Conservation (phyloP, 2,329 filamentous ascomycete species). For the Beauveria sp. region DNA sequence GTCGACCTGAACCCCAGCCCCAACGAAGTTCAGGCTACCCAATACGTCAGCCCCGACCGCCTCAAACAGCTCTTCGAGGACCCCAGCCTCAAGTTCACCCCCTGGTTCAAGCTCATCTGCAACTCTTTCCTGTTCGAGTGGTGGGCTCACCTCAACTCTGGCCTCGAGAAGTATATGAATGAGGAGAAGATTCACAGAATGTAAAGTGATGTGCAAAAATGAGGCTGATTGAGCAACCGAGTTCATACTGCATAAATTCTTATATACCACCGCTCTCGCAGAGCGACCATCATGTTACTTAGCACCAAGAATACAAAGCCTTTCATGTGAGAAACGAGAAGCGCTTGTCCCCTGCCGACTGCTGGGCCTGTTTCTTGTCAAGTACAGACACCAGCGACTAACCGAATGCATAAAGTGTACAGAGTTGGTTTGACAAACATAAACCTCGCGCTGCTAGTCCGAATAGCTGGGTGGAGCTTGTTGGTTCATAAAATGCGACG, state of each 20-base stretch:
- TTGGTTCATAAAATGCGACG: conserved; percentile 15
- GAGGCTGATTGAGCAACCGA: background rate
- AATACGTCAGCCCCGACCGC: conserved; percentile 75
- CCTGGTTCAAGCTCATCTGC: conserved; percentile 99
- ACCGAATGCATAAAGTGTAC: background rate
- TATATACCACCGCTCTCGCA: conserved; percentile 7
- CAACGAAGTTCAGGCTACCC: conserved; percentile 82
- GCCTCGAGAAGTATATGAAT: conserved; percentile 76
- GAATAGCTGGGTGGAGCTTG: conserved; percentile 22
- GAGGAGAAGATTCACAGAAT: conserved; percentile 86
- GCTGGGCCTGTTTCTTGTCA: background rate
- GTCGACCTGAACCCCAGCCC: conserved; percentile 74
- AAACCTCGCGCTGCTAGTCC: background rate
- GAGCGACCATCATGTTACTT: conserved; percentile 4
- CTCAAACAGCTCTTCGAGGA: conserved; percentile 82
- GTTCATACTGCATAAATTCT: background rate
- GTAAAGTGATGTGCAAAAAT: conserved; percentile 27
- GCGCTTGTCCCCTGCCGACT: background rate
- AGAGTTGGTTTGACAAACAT: background rate
- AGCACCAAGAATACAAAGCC: background rate
- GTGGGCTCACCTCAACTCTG: conserved; percentile 80
- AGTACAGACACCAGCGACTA: background rate
- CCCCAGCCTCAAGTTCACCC: conserved; percentile 76
- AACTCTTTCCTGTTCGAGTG: conserved; percentile 96
- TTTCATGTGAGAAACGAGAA: background rate